These are phyloP conservation scores for Emericellopsis atlantica DNA, from an alignment of 2,329 filamentous ascomycete genomes.

Conservation along the genomic window DNA sequence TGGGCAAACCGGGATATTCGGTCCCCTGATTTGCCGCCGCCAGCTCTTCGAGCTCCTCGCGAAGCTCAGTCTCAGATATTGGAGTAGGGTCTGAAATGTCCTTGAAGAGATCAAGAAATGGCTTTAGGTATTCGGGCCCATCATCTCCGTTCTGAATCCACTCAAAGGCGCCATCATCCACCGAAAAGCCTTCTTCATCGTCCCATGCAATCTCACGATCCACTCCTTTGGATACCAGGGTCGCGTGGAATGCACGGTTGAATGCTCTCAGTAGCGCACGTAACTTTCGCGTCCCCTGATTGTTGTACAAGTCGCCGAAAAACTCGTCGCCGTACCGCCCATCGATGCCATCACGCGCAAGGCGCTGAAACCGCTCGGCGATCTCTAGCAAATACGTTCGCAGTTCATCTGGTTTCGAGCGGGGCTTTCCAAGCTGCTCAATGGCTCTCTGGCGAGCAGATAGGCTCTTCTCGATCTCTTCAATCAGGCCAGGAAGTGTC, in stretches of 20 bases:
- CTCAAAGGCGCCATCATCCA: too few species aligned
- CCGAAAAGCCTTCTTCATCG: background rate
- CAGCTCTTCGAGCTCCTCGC: constrained; percentile 9
- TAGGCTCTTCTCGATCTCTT: constrained; percentile 6
- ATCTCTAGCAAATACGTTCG: constrained; percentile 20
- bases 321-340: constrained; percentile 21
- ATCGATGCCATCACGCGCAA: constrained; percentile 13
- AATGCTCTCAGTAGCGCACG: constrained; percentile 16
- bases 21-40: too few species aligned
- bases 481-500: constrained; percentile 3
- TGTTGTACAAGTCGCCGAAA: constrained; percentile 14
- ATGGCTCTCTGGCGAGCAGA: too few species aligned
- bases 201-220: background rate
- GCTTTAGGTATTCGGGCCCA: constrained; percentile 13
- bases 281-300: constrained; percentile 10
- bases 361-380: constrained; percentile 18
- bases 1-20: constrained; percentile 9
- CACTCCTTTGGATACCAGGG: constrained; percentile 11
- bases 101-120: constrained; percentile 10
- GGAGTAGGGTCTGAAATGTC: constrained; percentile 12
- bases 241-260: constrained; percentile 14
- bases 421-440: too few species aligned
- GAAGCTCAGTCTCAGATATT: constrained; percentile 8
- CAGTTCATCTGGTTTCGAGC: constrained; percentile 8
- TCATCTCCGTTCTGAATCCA: background rate